Conservation (phyloP, 495 filamentous ascomycete genomes). For the Chlorociboria aeruginascens region DNA sequence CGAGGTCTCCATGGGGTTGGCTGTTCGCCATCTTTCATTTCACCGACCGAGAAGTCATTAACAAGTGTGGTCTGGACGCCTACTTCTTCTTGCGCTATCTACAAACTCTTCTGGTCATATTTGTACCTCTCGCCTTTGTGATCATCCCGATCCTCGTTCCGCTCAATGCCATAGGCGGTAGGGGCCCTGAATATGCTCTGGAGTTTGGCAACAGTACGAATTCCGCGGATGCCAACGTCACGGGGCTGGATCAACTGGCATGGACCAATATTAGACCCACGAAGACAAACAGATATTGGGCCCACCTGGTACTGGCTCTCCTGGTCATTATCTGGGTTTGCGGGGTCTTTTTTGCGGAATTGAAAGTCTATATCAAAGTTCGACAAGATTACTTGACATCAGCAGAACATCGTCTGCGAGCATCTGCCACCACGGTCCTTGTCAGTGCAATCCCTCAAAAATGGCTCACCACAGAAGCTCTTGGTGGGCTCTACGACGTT, state of each 20-base stretch:
- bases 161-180: slow-evolving; percentile 65
- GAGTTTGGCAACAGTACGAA: slow-evolving; percentile 8
- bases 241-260: slow-evolving; percentile 65
- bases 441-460: slow-evolving; percentile 80
- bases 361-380: slow-evolving; percentile 84
- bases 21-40: slow-evolving; percentile 62
- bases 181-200: slow-evolving; percentile 32
- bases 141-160: slow-evolving; percentile 82
- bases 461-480: slow-evolving; percentile 73
- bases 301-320: slow-evolving; percentile 75
- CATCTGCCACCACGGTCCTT: slow-evolving; percentile 92
- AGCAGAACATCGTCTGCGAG: slow-evolving; percentile 83
- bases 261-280: slow-evolving; percentile 82
- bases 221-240: slow-evolving; percentile 29
- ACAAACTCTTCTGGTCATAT: slow-evolving; percentile 86
- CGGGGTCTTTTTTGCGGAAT: slow-evolving; percentile 75
- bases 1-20: slow-evolving; percentile 57
- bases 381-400: slow-evolving; percentile 93
- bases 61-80: slow-evolving; percentile 90
- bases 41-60: slow-evolving; percentile 76
- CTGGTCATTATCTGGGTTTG: slow-evolving; percentile 73
- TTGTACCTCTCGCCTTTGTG: slow-evolving; percentile 64
- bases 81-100: slow-evolving; percentile 97
- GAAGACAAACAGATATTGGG: slow-evolving; percentile 72
- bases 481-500: slow-evolving; percentile 84